Conservation (phyloP, 352 stramenopile species). For the Blastocystis sp. region DNA sequence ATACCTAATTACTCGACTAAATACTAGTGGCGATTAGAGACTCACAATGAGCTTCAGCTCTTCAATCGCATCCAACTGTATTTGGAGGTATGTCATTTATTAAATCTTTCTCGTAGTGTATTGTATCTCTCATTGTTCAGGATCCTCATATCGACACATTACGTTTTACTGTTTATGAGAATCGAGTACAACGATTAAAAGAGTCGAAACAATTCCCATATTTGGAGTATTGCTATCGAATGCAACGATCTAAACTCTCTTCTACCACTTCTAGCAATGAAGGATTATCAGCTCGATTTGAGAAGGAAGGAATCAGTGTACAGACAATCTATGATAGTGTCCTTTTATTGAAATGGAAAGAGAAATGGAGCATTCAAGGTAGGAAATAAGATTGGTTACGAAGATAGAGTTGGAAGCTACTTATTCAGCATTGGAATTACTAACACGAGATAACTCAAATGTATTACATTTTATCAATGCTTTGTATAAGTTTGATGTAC, state of each 20-base stretch:
- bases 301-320: neutral
- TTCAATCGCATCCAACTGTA: neutral
- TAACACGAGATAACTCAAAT: neutral
- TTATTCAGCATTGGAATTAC: conserved; percentile 4
- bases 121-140: neutral
- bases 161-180: neutral
- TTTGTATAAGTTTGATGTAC: conserved; percentile 2
- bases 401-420: neutral
- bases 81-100: neutral
- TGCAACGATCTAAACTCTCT: neutral
- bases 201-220: neutral
- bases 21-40: neutral
- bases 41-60: neutral
- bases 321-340: neutral
- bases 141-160: neutral
- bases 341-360: neutral
- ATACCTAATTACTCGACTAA: neutral
- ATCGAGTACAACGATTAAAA: neutral
- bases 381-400: neutral
- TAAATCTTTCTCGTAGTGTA: neutral
- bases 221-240: neutral
- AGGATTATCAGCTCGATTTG: neutral
- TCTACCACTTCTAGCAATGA: neutral
- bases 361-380: neutral
- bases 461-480: neutral